Evolutionary conservation across 306 rosid genomes (phyloP).

Genomic region (Vigna reflexopilosa): DNA sequence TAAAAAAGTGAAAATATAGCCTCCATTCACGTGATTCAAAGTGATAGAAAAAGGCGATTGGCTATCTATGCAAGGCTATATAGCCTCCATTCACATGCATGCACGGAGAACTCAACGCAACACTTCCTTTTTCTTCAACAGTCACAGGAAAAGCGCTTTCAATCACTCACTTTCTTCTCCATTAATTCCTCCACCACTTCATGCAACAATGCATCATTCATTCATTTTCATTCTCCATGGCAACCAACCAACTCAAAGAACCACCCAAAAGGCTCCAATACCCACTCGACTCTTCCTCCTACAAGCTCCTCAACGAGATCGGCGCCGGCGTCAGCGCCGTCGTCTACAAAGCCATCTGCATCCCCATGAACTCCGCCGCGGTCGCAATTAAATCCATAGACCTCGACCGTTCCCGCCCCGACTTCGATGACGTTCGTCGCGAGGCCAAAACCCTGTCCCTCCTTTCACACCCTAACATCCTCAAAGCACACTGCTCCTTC

Average conservation of each 20-base stretch:
- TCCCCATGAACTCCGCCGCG: slow-evolving; percentile 51
- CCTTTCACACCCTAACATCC: slow-evolving; percentile 69
- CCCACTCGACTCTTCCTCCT: slow-evolving; percentile 58
- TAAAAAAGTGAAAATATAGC: too few species aligned
- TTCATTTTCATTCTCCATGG: slow-evolving; percentile 27
- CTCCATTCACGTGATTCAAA: too few species aligned
- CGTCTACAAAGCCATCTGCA: slow-evolving; percentile 71
- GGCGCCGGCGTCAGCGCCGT: slow-evolving; percentile 59
- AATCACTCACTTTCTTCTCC: slow-evolving; percentile 34
- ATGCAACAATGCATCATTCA: not conserved
- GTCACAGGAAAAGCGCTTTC: slow-evolving; percentile 57
- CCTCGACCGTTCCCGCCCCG: slow-evolving; percentile 54
- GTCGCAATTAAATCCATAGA: slow-evolving; percentile 79
- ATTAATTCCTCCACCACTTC: not conserved
- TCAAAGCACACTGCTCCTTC: slow-evolving; percentile 72
- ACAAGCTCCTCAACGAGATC: slow-evolving; percentile 53
- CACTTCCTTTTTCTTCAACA: slow-evolving; percentile 39
- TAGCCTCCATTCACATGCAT: slow-evolving; percentile 52
- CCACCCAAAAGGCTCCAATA: slow-evolving; percentile 48
- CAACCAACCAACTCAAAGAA: slow-evolving; percentile 38
- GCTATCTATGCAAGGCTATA: too few species aligned
- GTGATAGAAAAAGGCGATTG: too few species aligned
- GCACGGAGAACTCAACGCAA: slow-evolving; percentile 43
- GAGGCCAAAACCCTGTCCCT: slow-evolving; percentile 60
- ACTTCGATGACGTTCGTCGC: slow-evolving; percentile 55